phyloP scores from a whole-genome alignment of 768 basidiomycete genomes.

The Termitomyces sp. region DNA sequence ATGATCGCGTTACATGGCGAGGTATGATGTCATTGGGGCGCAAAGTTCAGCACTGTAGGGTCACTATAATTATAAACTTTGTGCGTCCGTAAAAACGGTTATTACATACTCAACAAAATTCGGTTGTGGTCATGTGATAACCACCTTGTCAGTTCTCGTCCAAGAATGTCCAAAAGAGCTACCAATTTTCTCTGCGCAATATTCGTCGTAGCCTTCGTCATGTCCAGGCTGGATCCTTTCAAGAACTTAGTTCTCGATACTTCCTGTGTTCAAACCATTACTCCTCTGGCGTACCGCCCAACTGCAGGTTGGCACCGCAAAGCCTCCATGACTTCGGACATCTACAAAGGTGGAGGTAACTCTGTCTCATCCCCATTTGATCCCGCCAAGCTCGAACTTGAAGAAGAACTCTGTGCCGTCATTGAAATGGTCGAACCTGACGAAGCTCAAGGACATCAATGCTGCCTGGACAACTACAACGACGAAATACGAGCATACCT shows the following conservation, averaged over 20 bases:
- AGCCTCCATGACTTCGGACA: background rate
- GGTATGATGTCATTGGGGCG: background rate
- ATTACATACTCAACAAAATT: background rate
- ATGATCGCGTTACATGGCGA: background rate
- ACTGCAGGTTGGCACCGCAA: background rate
- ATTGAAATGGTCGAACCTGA: background rate
- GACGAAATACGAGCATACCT: background rate
- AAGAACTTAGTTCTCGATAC: background rate
- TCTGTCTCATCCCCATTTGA: background rate
- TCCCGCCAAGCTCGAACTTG: background rate
- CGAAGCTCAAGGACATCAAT: background rate
- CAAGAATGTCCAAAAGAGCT: background rate
- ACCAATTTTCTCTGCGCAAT: background rate
- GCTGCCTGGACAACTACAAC: background rate
- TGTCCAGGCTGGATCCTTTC: background rate
- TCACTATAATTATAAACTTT: too few relatives aligned
- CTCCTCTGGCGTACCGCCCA: background rate
- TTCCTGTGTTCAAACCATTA: background rate
- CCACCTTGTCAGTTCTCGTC: background rate
- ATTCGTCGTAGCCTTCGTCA: background rate
- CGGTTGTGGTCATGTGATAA: background rate
- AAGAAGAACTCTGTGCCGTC: background rate
- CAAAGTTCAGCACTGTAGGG: background rate
- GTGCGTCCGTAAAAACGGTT: too few relatives aligned
- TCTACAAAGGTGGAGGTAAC: background rate